phyloP scores from a whole-genome alignment of 176 grass and related monocot species.

The Aegilops umbellulata region DNA sequence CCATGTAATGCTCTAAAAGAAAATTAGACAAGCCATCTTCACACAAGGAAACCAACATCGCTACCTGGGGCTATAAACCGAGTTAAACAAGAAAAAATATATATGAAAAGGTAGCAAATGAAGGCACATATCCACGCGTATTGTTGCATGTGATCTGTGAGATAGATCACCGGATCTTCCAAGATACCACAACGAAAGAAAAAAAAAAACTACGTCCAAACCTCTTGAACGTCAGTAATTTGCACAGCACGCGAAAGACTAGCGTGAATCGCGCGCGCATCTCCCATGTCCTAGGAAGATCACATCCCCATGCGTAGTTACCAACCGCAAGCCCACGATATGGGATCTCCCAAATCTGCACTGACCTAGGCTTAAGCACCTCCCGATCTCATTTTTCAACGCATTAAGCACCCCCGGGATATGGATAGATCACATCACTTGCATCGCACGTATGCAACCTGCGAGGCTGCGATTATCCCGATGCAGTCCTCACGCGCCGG shows the following conservation, averaged over 20 bases:
- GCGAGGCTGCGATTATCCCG: conserved; percentile 1
- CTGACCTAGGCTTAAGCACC: not conserved
- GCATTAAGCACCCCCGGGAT: not conserved
- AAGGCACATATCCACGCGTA: not conserved
- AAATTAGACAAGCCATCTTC: too few relatives aligned
- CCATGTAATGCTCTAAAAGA: too few relatives aligned
- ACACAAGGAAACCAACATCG: too few relatives aligned
- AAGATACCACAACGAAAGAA: not conserved
- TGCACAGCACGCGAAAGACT: not conserved
- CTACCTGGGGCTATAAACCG: too few relatives aligned
- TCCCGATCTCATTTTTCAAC: not conserved
- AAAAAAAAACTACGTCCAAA: not conserved
- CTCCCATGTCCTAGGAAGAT: conserved; percentile 13
- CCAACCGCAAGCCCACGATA: not conserved
- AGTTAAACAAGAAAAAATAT: too few relatives aligned
- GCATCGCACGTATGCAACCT: conserved; percentile 1
- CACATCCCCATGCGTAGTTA: not conserved
- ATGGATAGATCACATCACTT: not conserved
- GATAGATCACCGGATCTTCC: conserved; percentile 11
- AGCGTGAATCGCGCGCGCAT: not conserved
- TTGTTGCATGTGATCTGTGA: not conserved
- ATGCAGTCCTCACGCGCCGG: too few relatives aligned
- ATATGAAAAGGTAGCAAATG: not conserved
- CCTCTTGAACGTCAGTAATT: not conserved
- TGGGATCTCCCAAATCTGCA: not conserved